phyloP scores from a whole-genome alignment of 768 basidiomycete species.

The Rhodocollybia butyracea region DNA sequence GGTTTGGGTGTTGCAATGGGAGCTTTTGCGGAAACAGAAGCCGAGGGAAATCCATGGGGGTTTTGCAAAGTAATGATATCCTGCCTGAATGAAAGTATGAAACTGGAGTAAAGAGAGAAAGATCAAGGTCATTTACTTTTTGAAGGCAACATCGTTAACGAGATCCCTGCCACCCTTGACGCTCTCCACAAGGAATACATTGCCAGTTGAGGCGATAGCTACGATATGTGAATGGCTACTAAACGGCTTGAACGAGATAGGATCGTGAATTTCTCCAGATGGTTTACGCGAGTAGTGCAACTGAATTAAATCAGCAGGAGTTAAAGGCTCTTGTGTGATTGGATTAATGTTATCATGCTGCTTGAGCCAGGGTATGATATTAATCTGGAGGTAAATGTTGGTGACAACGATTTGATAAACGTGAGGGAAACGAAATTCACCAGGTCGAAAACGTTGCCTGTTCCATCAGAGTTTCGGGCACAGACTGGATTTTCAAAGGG shows the following conservation, averaged over 20 bases:
- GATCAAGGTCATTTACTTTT: conserved; percentile 50
- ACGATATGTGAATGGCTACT: conserved; percentile 95
- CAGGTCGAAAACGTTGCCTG: conserved; percentile 81
- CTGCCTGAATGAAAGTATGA: conserved; percentile 40
- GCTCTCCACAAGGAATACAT: conserved; percentile 92
- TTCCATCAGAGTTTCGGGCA: conserved; percentile 78
- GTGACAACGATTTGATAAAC: background rate
- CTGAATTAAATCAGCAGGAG: conserved; percentile 71
- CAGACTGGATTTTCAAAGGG: conserved; percentile 88
- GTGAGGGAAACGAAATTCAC: conserved; percentile 91
- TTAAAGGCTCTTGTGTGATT: conserved; percentile 68
- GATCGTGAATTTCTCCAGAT: conserved; percentile 88
- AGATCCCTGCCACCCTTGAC: conserved; percentile 83
- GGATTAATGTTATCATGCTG: conserved; percentile 82
- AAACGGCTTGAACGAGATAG: conserved; percentile 97
- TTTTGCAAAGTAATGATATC: conserved; percentile 96
- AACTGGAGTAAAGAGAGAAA: background rate
- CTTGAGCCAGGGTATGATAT: conserved; percentile 34
- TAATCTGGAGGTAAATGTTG: background rate
- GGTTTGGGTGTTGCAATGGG: conserved; percentile 28
- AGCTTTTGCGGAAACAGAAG: conserved; percentile 36
- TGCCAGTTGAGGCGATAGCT: conserved; percentile 84
- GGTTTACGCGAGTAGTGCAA: conserved; percentile 82
- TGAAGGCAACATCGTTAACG: conserved; percentile 81
- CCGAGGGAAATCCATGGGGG: conserved; percentile 71